These are phyloP conservation scores for Mucor mucedo DNA, from an alignment of 371 early-diverging fungal genomes.

Conservation along the genomic window DNA sequence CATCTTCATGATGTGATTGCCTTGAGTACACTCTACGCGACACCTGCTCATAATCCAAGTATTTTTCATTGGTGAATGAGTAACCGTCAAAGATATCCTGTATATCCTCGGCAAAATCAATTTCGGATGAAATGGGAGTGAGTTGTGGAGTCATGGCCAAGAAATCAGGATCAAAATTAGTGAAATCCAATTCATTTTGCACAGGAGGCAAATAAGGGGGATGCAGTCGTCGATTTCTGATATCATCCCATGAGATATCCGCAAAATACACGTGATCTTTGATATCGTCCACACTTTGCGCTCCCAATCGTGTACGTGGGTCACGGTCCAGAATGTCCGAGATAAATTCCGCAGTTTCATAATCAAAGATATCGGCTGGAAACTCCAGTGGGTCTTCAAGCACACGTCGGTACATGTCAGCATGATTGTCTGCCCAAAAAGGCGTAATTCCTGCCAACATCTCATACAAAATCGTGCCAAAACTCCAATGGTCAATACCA, in stretches of 20 bases:
- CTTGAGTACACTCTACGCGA: neutral
- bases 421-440: conserved; percentile 79
- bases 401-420: conserved; percentile 83
- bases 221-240: conserved; percentile 55
- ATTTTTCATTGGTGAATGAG: conserved; percentile 48
- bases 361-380: conserved; percentile 64
- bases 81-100: conserved; percentile 66
- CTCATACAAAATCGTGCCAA: conserved; percentile 93
- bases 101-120: conserved; percentile 51
- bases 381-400: conserved; percentile 78
- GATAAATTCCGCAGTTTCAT: conserved; percentile 61
- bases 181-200: conserved; percentile 60
- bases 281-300: conserved; percentile 62
- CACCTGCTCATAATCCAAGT: conserved; percentile 21
- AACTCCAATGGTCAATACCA: conserved; percentile 96
- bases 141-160: conserved; percentile 58
- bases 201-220: conserved; percentile 65
- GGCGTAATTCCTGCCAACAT: conserved; percentile 80
- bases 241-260: conserved; percentile 72
- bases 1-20: conserved; percentile 16
- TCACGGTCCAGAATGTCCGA: conserved; percentile 70
- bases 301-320: conserved; percentile 69
- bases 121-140: conserved; percentile 45
- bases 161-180: conserved; percentile 65
- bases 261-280: conserved; percentile 74